Evolutionary conservation across 2,329 filamentous ascomycete genomes (phyloP).

Genomic region (Colletotrichum tamarilloi): DNA sequence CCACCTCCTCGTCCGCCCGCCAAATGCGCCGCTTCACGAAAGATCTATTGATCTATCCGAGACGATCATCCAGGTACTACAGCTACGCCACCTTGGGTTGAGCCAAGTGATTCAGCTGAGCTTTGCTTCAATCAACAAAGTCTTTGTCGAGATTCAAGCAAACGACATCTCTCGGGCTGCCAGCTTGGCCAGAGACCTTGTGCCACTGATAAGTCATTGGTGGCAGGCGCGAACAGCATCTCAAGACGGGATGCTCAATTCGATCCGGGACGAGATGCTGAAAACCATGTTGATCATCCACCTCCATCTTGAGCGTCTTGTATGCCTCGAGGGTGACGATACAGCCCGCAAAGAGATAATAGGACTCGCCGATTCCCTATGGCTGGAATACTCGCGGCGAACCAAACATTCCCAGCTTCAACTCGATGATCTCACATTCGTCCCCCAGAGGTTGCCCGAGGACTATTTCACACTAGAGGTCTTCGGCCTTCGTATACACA

Average conservation of each 20-base stretch:
- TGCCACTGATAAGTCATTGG: slow-evolving; percentile 79
- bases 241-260: slow-evolving; percentile 69
- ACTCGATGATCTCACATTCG: slow-evolving; percentile 78
- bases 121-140: slow-evolving; percentile 79
- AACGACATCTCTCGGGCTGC: slow-evolving; percentile 75
- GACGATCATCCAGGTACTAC: slow-evolving; percentile 70
- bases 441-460: slow-evolving; percentile 53
- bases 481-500: slow-evolving; percentile 66
- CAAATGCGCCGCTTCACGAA: slow-evolving; percentile 74
- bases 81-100: slow-evolving; percentile 65
- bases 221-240: slow-evolving; percentile 79
- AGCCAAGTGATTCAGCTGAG: slow-evolving; percentile 76
- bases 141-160: slow-evolving; percentile 73
- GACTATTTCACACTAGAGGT: slow-evolving; percentile 59
- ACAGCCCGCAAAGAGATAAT: slow-evolving; percentile 63
- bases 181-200: slow-evolving; percentile 66
- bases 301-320: slow-evolving; percentile 70
- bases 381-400: slow-evolving; percentile 80
- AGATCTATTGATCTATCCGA: slow-evolving; percentile 67
- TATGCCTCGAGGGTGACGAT: slow-evolving; percentile 53
- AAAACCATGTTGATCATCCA: slow-evolving; percentile 75
- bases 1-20: slow-evolving; percentile 69
- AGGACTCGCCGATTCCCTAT: slow-evolving; percentile 77
- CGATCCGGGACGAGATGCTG: slow-evolving; percentile 81
- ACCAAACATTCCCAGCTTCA: slow-evolving; percentile 78